phyloP scores from a whole-genome alignment of 164 flowering plant genomes.

The Vitis amurensis region DNA sequence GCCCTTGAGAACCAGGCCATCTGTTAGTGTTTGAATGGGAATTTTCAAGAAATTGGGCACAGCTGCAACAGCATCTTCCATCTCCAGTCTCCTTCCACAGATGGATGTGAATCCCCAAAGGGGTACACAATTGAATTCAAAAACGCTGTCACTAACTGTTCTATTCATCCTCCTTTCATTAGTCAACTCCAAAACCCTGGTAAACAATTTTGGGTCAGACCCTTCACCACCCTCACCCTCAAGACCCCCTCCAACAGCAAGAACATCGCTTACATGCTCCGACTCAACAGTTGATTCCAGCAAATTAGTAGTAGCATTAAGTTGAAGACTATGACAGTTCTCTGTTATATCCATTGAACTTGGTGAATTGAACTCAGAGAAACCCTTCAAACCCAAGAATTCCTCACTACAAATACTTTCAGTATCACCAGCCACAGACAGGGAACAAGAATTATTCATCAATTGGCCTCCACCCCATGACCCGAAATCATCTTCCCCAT shows the following conservation, averaged over 20 bases:
- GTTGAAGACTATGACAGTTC: neutral
- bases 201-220: neutral
- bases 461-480: neutral
- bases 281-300: constrained; percentile 3
- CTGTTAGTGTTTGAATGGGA: constrained; percentile 27
- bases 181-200: neutral
- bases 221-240: constrained; percentile 4
- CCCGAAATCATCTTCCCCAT: neutral
- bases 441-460: neutral
- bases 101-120: constrained; percentile 46
- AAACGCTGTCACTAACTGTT: constrained; percentile 8
- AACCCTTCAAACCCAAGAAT: neutral
- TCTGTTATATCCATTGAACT: neutral
- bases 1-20: constrained; percentile 9
- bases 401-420: constrained; percentile 1
- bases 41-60: constrained; percentile 30
- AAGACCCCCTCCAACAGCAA: neutral
- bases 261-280: neutral
- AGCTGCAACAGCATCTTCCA: constrained; percentile 49
- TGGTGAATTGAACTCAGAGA: neutral
- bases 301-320: neutral
- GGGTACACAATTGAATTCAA: constrained; percentile 22
- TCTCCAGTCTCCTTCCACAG: constrained; percentile 47
- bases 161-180: constrained; percentile 10
- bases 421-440: constrained; percentile 8